Evolutionary conservation across 2,329 filamentous ascomycete genomes (phyloP).

Genomic region (Botryosphaeria agaves): DNA sequence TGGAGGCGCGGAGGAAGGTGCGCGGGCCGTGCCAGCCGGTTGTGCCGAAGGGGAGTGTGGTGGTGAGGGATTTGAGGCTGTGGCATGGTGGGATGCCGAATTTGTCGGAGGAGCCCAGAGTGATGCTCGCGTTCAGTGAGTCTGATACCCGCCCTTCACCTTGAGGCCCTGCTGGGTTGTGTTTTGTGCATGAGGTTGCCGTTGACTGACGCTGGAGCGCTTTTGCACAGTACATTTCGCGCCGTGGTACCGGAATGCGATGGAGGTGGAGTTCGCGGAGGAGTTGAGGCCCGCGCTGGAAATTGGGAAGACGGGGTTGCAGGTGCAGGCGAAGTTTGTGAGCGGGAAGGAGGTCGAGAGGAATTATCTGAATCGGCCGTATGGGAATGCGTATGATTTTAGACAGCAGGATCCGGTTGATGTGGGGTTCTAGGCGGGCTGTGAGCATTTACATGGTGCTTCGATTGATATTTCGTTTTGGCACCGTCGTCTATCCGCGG

Average conservation of each 20-base stretch:
- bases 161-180: not conserved
- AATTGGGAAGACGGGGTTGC: constrained; percentile 20
- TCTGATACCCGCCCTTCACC: not conserved
- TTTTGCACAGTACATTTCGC: constrained; percentile 32
- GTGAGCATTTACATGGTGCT: too few species aligned
- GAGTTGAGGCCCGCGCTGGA: constrained; percentile 31
- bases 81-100: constrained; percentile 52
- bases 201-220: not conserved
- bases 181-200: too few species aligned
- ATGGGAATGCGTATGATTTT: constrained; percentile 47
- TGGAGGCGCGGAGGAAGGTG: constrained; percentile 20
- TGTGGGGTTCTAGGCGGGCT: not conserved
- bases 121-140: constrained; percentile 15
- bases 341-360: constrained; percentile 22
- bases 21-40: constrained; percentile 32
- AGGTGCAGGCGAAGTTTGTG: constrained; percentile 35
- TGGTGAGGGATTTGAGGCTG: constrained; percentile 41
- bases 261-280: constrained; percentile 36
- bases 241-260: constrained; percentile 37
- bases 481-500: too few species aligned
- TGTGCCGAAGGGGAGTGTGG: constrained; percentile 36
- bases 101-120: constrained; percentile 17
- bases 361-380: constrained; percentile 37
- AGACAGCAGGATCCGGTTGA: constrained; percentile 22
- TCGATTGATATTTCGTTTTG: too few species aligned